Base-by-base conservation (phyloP, 345 rosid species). In the Rhizophora mangle region DNA sequence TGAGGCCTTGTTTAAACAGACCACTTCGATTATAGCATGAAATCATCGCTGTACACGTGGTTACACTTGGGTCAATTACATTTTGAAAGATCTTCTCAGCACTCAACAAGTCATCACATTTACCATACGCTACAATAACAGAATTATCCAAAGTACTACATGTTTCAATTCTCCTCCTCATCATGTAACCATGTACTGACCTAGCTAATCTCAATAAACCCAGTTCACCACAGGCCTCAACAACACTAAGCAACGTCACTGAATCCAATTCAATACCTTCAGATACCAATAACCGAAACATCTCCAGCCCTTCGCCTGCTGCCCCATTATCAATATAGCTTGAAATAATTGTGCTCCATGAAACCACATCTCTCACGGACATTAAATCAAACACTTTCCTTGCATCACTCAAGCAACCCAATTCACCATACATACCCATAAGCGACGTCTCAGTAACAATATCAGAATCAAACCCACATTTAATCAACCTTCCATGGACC, bases 21-120 rank as follows among this genome's bases (percentile, higher is more conserved):
- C 91, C 86, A 10, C 75, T 60, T 36, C 88, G 82, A 51, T 89
- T 86, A 66, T 86, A 89, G 72, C 90, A 79, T 5, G 85, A 88
- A 62, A 94, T 87, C 87, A 94, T 82, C 0, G 95, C 85, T 20
- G 97, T 89, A 91, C 95, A 89, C 16, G 88, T 81, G 64, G 81
- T 78, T 74, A 77, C 76, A 64, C 79, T 81, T 34, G 52, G 69
- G 43, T 62, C 61, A 16, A 32, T 62, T 0, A 74, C 60, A 43
- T 65, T 64, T 20, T 26, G 64, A 74, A 91, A 91, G 39, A 88
- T 53, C 46, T 69, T 80, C 82, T 85, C 86, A 11, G 98, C 86
- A 49, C 85, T 86, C 29, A 46, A 46, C 82, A 86, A 70, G 75
- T 91, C 98, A 51, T 82, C 86, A 58, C 95, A 91, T 71, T 83